phyloP scores from a whole-genome alignment of 2,329 filamentous ascomycete species.

The Coniella vitis region DNA sequence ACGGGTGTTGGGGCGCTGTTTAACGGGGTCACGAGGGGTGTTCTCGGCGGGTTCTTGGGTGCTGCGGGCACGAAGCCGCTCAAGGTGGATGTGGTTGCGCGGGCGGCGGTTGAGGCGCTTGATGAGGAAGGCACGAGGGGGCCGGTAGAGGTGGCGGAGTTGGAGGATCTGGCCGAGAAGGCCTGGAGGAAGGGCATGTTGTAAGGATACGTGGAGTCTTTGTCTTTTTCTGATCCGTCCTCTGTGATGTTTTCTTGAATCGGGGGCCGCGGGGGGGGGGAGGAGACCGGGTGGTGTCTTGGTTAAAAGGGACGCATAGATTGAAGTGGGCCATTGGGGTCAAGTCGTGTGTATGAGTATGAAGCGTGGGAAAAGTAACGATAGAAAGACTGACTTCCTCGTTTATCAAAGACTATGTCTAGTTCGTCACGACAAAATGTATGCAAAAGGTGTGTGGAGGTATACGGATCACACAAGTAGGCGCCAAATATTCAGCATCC shows the following conservation, averaged over 20 bases:
- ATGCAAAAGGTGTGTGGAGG: too few species aligned
- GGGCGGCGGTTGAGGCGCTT: slow-evolving; percentile 84
- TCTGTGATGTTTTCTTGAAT: too few species aligned
- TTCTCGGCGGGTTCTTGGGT: slow-evolving; percentile 71
- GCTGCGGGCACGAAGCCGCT: slow-evolving; percentile 79
- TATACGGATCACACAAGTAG: too few species aligned
- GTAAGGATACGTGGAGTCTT: slow-evolving; percentile 33
- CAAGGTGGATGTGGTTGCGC: slow-evolving; percentile 78
- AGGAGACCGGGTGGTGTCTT: too few species aligned
- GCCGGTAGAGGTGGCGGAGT: slow-evolving; percentile 68
- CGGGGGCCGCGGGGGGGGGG: not conserved
- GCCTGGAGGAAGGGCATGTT: slow-evolving; percentile 90
- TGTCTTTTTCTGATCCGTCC: not conserved
- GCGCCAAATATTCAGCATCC: too few species aligned
- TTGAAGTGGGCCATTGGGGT: too few species aligned
- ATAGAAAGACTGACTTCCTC: too few species aligned
- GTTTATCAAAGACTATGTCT: too few species aligned
- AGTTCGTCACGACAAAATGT: too few species aligned
- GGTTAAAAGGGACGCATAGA: too few species aligned
- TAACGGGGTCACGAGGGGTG: slow-evolving; percentile 70
- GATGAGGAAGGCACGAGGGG: slow-evolving; percentile 67
- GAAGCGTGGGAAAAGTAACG: too few species aligned
- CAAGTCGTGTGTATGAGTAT: too few species aligned
- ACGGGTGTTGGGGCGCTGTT: slow-evolving; percentile 68
- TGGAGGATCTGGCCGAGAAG: slow-evolving; percentile 73